Conservation (phyloP, 352 stramenopile genomes). For the Pythium phragmiticola region DNA sequence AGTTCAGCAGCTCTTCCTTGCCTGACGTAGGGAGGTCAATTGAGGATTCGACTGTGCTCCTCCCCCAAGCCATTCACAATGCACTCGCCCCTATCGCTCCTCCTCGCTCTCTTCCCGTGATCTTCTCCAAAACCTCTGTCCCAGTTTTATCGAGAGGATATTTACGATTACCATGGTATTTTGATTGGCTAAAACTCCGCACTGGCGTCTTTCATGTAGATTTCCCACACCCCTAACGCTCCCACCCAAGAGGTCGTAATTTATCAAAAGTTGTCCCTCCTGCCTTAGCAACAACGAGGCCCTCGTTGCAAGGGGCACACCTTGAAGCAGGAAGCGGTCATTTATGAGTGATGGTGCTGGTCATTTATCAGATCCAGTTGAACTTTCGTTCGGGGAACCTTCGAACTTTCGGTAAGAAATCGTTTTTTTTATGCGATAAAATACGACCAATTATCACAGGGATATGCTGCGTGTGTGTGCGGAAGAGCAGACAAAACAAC, state of each 20-base stretch:
- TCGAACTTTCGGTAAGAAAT: conserved; percentile 35
- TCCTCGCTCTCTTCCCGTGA: conserved; percentile 11
- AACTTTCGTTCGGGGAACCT: conserved; percentile 28
- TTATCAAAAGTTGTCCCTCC: conserved; percentile 2
- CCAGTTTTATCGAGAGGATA: conserved; percentile 13
- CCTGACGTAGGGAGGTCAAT: not conserved
- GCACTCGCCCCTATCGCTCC: conserved; percentile 7
- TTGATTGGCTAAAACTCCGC: conserved; percentile 15
- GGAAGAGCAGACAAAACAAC: conserved; percentile 27
- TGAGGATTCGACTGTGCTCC: conserved; percentile 16
- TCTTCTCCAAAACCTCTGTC: conserved; percentile 5
- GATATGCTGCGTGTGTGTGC: conserved; percentile 26
- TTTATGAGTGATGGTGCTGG: conserved; percentile 30
- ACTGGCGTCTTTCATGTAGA: conserved; percentile 2
- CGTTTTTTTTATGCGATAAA: conserved; percentile 24
- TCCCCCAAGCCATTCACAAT: not conserved
- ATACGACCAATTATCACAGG: conserved; percentile 26
- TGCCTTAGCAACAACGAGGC: not conserved
- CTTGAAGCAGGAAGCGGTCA: conserved; percentile 27
- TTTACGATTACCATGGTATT: not conserved
- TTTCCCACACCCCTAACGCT: conserved; percentile 27
- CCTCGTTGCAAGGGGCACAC: not conserved
- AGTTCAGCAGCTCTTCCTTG: not conserved
- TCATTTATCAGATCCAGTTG: conserved; percentile 36
- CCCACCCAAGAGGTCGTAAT: not conserved